A percentile compares a stretch with the other conserved stretches of the same genome.
These are phyloP conservation scores for Beauveria asiatica DNA, from an alignment of 2,329 filamentous ascomycete genomes.

Conservation along the genomic window DNA sequence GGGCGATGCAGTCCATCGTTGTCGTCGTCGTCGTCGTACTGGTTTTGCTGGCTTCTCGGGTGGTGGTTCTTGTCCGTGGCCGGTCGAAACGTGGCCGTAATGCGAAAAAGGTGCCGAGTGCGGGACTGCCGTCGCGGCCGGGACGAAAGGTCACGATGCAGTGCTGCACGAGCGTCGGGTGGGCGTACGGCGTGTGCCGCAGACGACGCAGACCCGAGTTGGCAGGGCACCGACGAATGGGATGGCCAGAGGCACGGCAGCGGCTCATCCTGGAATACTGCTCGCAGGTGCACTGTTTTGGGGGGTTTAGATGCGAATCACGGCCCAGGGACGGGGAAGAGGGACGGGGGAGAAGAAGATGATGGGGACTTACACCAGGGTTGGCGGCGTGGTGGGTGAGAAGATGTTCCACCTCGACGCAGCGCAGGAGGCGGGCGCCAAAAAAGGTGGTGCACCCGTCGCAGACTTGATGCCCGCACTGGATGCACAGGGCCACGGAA, in stretches of 20 bases:
- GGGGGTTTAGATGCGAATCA: no score
- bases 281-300: not conserved
- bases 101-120: slow-evolving; percentile 1
- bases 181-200: not conserved
- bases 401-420: not conserved
- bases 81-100: not conserved
- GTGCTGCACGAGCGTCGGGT: slow-evolving; percentile 2
- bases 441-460: not conserved
- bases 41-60: not conserved
- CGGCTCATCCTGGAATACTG: not conserved
- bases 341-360: not conserved
- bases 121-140: slow-evolving; percentile 1
- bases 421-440: not conserved
- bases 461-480: slow-evolving; percentile 2
- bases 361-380: slow-evolving; percentile 6
- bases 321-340: not conserved
- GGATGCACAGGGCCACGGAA: not conserved
- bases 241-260: not conserved
- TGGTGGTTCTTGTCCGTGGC: not conserved
- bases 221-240: slow-evolving; percentile 4
- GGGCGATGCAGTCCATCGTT: slow-evolving; percentile 1
- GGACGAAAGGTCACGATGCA: slow-evolving; percentile 3
- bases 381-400: not conserved
- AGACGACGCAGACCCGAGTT: not conserved
- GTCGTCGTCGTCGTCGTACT: no score